Conservation (phyloP, 1,284 basidiomycete species). For the Sanguinoderma infundibulare region DNA sequence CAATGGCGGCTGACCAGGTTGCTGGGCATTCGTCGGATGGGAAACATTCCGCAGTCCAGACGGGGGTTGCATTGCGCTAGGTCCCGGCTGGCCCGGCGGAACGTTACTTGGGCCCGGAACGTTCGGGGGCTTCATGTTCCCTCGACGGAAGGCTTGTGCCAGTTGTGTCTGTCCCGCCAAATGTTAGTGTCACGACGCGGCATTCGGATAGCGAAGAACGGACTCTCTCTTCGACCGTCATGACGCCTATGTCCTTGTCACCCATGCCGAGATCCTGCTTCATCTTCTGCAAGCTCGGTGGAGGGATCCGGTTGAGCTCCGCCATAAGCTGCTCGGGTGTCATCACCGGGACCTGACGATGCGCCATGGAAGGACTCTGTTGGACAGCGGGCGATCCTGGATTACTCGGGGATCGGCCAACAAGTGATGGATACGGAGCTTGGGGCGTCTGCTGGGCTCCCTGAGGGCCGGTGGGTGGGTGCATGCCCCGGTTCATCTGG, state of each 20-base stretch:
- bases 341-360: conserved; percentile 45
- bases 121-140: conserved; percentile 14
- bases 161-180: conserved; percentile 38
- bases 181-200: conserved; percentile 12
- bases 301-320: conserved; percentile 46
- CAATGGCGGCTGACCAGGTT: conserved; percentile 12
- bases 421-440: conserved; percentile 40
- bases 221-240: conserved; percentile 64
- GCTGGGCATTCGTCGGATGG: conserved; percentile 18
- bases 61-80: conserved; percentile 37
- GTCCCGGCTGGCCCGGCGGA: conserved; percentile 29
- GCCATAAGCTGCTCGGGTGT: conserved; percentile 18
- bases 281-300: conserved; percentile 36
- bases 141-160: conserved; percentile 34
- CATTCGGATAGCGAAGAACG: conserved; percentile 16
- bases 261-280: conserved; percentile 52
- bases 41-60: conserved; percentile 30
- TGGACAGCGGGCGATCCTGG: conserved; percentile 53
- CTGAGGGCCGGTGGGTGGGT: conserved; percentile 50
- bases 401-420: conserved; percentile 58
- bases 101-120: conserved; percentile 24
- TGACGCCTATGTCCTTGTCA: conserved; percentile 50
- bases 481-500: conserved; percentile 51
- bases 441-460: conserved; percentile 47
- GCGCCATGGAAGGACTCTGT: conserved; percentile 58